Base-by-base conservation (phyloP, 2,329 filamentous ascomycete genomes). In the Mycosphaerella arachidis region DNA sequence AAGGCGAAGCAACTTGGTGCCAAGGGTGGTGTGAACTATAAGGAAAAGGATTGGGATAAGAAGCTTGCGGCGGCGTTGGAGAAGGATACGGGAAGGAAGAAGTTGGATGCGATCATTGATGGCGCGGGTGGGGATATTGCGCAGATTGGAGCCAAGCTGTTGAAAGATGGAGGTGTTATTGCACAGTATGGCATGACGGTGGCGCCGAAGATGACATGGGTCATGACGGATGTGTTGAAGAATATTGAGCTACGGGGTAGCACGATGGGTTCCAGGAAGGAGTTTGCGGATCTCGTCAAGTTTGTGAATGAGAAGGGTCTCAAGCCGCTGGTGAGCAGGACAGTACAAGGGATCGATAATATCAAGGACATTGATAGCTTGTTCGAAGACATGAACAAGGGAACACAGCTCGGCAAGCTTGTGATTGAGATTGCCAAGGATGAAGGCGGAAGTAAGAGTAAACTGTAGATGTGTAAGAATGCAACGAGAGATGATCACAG, bases 121-220 rank as follows among this genome's bases (percentile, higher is more conserved):
- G 93, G 94, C 1, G 92, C 93, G 0, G 93, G 93, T 3, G 92
- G 91, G 1, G 88, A 95, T 75, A 81, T 96, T 48, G 83, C 96
- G n/a, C 78, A 81, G 40, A 88, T 86, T 72, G 83, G 84, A 1
- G 77, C 81, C 51, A 86, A 80, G 70, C 71, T 96, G 55, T 78
- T 97, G 55, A 92, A 91, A 83, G 75, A 83, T 1, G 93, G 94
- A 6, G 94, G 92, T 57, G 82, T 93, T n/a, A 87, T 97, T 60
- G 84, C 87, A 1, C 81, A 87, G 66, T 97, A 97, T 73, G 93
- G 94, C 62, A 97, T 97, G 93, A 97, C 93, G 0, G 78, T 90
- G 2, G 79, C 81, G 0, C 92, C 93, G 1, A 91, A 88, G 77
- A 93, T 96, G 87, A 86, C 90, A 55, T 97, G 90, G 83, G 70